Base-by-base conservation (phyloP, 352 stramenopile species). In the Phytophthora aleatoria region DNA sequence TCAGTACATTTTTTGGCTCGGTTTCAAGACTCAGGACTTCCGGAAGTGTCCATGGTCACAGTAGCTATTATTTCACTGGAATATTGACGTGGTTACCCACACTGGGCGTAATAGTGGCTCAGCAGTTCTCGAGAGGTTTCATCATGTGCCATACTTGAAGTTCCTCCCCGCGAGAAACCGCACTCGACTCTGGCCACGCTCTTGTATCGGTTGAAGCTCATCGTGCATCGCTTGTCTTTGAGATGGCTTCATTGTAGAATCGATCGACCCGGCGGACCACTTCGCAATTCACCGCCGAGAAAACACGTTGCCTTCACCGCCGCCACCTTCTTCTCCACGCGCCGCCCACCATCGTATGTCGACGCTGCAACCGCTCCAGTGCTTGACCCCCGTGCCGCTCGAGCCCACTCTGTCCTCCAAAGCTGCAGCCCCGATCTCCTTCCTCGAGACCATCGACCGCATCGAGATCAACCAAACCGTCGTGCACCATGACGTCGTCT, bases 301-400 rank as follows among this genome's bases (percentile, higher is more conserved):
- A 13, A 27, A 6, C 33, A 67, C 30, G 12, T 64, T 11, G 28
- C 27, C 57, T 39, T 50, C 55, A 16, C 45, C n/a, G 16, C 28
- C 26, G 31, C 24, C 10, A n/a, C 3, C 47, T 3, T 28, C 47
- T 7, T 26, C 27, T 1, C 24, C 24, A 43, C 9, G 11, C 41
- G 5, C 33, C 31, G 8, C 15, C 35, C n/a, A 2, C 39, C 56
- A 41, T 61, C 62, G 42, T 35, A 71, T 71, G 57, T 50, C 63
- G 13, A 62, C 44, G 38, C 45, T 92, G 80, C 61, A 80, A 75
- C 24, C 75, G 68, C 49, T 89, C 91, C 64, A 84, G 79, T 51
- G 78, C 85, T 48, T 85, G 54, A 41, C 74, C 72, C 61, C 86
- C 87, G 45, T 96, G 83, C 69, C 71, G 78, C 68, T 81, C 85